Base-by-base conservation (phyloP, 257 asterid species). In the Petunia axillaris region DNA sequence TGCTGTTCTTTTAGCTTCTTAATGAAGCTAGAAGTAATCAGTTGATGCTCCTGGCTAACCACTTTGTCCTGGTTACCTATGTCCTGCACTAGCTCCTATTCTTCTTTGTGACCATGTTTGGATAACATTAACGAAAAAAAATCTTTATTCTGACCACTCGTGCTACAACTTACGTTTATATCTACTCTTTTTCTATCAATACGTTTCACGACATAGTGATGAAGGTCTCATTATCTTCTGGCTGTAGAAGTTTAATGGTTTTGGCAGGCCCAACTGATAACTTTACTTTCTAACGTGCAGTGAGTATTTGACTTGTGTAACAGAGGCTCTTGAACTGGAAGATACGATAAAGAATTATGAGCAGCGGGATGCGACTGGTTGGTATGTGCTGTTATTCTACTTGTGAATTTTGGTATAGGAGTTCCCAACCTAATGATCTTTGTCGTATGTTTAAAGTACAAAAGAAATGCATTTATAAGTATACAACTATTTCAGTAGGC, bases 281-380 rank as follows among this genome's bases (percentile, higher is more conserved):
- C 82, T 57, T 48, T 60, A 54, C 13, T 62, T 8, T 75, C 60
- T 82, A 36, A 80, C 85, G 68, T 91, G 91, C 92, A 96, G 99
- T 54, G 99, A 96, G 88, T 96, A 96, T 86, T 85, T 90, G 92
- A 92, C 89, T 6, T 96, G 86, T 85, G 98, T 94, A 81, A 87
- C 88, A n/a, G 97, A 96, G 93, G 98, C 98, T 82, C 96, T 96
- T 86, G 98, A 96, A 82, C 85, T 96, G 86, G 99, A 96, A 86
- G 99, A 96, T 84, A 92, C 98, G 58, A 86, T 94, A 75, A 94
- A 89, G 92, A 96, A 94, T 84, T 93, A 91, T 78, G 99, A 94
- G 83, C 91, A 97, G 54, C 95, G 98, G 70, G 70, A 76, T 82
- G 81, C 89, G 63, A 94, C 95, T 85, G 98, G 98, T 91, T 96